phyloP scores from a whole-genome alignment of 345 rosid species.

The Cochlearia excelsa region DNA sequence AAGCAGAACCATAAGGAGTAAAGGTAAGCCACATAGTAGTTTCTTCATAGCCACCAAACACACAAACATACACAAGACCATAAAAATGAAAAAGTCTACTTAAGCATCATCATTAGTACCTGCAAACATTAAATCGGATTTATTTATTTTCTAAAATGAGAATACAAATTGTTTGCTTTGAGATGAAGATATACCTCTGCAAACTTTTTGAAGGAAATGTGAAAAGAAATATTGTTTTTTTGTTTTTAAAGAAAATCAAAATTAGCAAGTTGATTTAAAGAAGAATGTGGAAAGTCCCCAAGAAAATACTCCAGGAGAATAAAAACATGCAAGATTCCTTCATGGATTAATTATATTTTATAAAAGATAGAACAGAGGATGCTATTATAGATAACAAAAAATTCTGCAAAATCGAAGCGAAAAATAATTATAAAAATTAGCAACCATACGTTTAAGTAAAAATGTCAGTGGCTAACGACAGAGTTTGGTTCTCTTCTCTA shows the following conservation, averaged over 20 bases:
- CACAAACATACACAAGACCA: background rate
- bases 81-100: constrained; percentile 1
- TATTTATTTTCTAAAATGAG: constrained; percentile 11
- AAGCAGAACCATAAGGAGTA: constrained; percentile 41
- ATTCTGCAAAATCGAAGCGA: constrained; percentile 9
- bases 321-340: constrained; percentile 27
- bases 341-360: constrained; percentile 16
- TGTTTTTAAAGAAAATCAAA: background rate
- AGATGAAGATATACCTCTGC: constrained; percentile 39
- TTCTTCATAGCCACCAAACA: constrained; percentile 45
- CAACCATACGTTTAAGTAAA: constrained; percentile 36
- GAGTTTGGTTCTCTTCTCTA: constrained; percentile 34
- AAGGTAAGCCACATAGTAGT: constrained; percentile 32
- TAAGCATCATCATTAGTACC: constrained; percentile 9
- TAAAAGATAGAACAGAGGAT: constrained; percentile 20
- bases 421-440: background rate
- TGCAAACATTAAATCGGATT: constrained; percentile 20
- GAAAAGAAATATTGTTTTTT: constrained; percentile 23
- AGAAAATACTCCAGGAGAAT: constrained; percentile 22
- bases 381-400: constrained; percentile 2
- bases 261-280: constrained; percentile 19
- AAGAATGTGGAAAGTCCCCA: constrained; percentile 18
- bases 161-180: constrained; percentile 33
- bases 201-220: constrained; percentile 28
- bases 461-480: constrained; percentile 27